A percentile compares a stretch with the other conserved stretches of the same genome.
These are phyloP conservation scores for Nemania sp. DNA, from an alignment of 2,329 filamentous ascomycete species.

Conservation along the genomic window DNA sequence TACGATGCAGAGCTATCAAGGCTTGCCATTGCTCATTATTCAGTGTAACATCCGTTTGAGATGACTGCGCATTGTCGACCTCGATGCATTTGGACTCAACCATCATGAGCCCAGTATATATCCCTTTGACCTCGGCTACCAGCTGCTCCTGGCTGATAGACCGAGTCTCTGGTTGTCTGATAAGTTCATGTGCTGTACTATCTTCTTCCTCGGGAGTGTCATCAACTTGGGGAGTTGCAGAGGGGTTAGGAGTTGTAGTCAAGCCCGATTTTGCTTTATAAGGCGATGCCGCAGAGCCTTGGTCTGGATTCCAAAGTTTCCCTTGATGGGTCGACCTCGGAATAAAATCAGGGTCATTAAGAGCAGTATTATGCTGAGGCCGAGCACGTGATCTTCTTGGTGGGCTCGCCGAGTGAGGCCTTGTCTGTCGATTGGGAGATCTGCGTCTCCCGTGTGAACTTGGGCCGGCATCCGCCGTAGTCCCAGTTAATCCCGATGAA, in stretches of 20 bases:
- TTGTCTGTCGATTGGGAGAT: conserved; percentile 22
- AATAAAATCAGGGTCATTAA: conserved; percentile 31
- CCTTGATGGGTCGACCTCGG: conserved; percentile 25
- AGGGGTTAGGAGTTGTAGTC: conserved; percentile 11
- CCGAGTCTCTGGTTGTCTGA: conserved; percentile 43
- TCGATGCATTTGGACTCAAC: conserved; percentile 88
- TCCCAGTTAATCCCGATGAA: not conserved
- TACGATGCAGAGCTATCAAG: conserved; percentile 79
- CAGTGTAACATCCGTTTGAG: conserved; percentile 47
- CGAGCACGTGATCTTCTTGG: conserved; percentile 31
- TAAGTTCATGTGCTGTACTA: conserved; percentile 23
- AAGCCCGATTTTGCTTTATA: conserved; percentile 6
- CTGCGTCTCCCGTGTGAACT: conserved; percentile 28
- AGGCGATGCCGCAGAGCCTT: conserved; percentile 16
- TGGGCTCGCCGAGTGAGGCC: conserved; percentile 28
- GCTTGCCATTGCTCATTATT: conserved; percentile 80
- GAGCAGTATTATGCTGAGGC: conserved; percentile 9
- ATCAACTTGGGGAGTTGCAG: conserved; percentile 6
- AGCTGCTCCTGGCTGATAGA: conserved; percentile 78
- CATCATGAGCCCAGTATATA: conserved; percentile 82
- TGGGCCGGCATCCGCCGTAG: conserved; percentile 13
- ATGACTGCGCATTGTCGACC: conserved; percentile 67
- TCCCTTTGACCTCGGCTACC: conserved; percentile 78
- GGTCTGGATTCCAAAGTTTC: conserved; percentile 34
- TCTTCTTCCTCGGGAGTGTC: conserved; percentile 22